Evolutionary conservation across 768 basidiomycete species (phyloP).

Genomic region (Exsudoporus frostii): DNA sequence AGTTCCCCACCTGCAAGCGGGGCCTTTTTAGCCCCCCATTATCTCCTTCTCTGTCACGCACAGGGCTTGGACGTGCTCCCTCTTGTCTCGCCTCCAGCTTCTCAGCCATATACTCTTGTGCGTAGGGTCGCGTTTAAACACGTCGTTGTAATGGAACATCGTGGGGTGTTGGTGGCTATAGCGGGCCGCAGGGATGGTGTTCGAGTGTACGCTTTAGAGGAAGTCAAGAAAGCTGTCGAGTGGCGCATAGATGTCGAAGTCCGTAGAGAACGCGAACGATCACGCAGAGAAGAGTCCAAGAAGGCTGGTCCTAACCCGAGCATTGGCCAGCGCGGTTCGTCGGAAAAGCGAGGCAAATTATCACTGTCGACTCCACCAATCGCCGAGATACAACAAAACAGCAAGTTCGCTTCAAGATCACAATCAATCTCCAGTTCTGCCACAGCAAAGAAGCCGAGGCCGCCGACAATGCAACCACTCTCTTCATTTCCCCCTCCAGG

Average conservation of each 20-base stretch:
- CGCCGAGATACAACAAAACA: constrained; percentile 22
- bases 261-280: constrained; percentile 68
- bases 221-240: constrained; percentile 81
- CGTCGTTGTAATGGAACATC: constrained; percentile 91
- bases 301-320: constrained; percentile 40
- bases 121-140: constrained; percentile 80
- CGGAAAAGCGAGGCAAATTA: constrained; percentile 47
- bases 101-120: constrained; percentile 78
- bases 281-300: constrained; percentile 65
- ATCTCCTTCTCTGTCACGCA: constrained; percentile 77
- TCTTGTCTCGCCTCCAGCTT: constrained; percentile 66
- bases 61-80: constrained; percentile 89
- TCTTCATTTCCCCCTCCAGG: constrained; percentile 36
- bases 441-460: constrained; percentile 24
- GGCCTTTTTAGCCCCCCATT: constrained; percentile 77
- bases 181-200: constrained; percentile 85
- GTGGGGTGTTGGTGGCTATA: constrained; percentile 86
- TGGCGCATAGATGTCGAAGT: constrained; percentile 84
- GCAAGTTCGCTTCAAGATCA: constrained; percentile 21
- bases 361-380: constrained; percentile 50
- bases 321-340: constrained; percentile 37
- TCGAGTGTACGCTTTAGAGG: constrained; percentile 83
- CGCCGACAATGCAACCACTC: constrained; percentile 25
- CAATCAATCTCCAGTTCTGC: constrained; percentile 15
- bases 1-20: constrained; percentile 73